Base-by-base conservation (phyloP, 768 basidiomycete genomes). In the Boletus bicolor region DNA sequence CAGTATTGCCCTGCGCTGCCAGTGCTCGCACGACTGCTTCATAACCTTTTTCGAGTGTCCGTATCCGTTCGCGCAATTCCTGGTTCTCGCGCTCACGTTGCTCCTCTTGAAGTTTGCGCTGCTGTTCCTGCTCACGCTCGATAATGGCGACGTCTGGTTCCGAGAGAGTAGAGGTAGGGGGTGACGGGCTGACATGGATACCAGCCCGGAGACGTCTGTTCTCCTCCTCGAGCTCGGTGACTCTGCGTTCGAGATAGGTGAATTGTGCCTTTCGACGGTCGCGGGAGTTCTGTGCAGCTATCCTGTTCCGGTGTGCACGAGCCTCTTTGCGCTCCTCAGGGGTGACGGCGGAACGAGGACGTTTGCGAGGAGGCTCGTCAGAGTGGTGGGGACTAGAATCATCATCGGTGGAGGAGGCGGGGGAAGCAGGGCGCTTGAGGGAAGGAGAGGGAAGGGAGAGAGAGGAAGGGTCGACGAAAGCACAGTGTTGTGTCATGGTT, bases 251-350 rank as follows among this genome's bases (percentile, higher is more conserved):
- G 41, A 92, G 85, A 60, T 76, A 78, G 1, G 75, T 53, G 68
- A 87, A 92, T 60, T 95, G 91, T 15, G 86, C 87, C 72, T 96
- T 96, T 54, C 92, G 82, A 63, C 89, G 82, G 75, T 96, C 93
- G 44, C 93, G 86, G 11, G 89, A 91, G 75, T 93, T 89, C 77
- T 96, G 93, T 6, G 93, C 93, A 2, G 93, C 93, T 70, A 95
- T 91, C 49, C 93, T 83, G 73, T 96, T 96, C 54, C 93, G 85
- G 74, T 93, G 91, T 15, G 90, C 92, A 60, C 93, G 81, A 46
- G 89, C 91, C 69, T 93, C 91, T 64, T 84, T 89, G 72, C 89
- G 88, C 65, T 92, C 89, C 58, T 92, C 91, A 0, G 86, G 76
- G 7, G 82, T 76, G 26, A 79, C 45, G 10, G 81, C 80, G 8